Percentiles rank a stretch among this genome's conserved stretches.
Conservation (phyloP, 768 basidiomycete genomes). For the Exidia glandulosa region DNA sequence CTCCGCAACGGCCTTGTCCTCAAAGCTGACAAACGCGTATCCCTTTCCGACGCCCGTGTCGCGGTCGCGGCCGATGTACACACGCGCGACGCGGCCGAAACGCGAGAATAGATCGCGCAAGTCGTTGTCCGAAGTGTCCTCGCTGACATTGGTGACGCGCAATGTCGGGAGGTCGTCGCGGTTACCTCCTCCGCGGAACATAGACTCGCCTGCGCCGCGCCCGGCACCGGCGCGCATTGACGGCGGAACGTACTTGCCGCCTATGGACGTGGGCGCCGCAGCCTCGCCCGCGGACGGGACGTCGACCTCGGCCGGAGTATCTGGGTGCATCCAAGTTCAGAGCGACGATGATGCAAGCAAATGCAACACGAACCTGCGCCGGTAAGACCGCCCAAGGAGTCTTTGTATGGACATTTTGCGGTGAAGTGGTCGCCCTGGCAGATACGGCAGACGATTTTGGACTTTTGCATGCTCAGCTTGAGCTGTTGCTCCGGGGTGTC, state of each 20-base stretch:
- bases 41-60: conserved; percentile 94
- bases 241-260: conserved; percentile 90
- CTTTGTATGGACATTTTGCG: conserved; percentile 96
- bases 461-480: conserved; percentile 45
- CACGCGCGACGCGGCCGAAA: conserved; percentile 79
- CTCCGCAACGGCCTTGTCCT: conserved; percentile 68
- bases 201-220: conserved; percentile 67
- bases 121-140: conserved; percentile 91
- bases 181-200: conserved; percentile 47
- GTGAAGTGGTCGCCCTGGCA: conserved; percentile 98
- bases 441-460: conserved; percentile 83
- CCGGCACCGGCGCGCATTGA: conserved; percentile 64
- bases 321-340: conserved; percentile 11
- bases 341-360: neutral
- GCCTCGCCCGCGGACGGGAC: too few relatives aligned
- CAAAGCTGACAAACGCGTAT: conserved; percentile 95
- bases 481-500: conserved; percentile 52
- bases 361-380: conserved; percentile 35
- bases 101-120: conserved; percentile 79
- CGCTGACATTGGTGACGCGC: conserved; percentile 92
- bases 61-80: conserved; percentile 89
- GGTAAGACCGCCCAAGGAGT: conserved; percentile 71
- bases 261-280: conserved; percentile 22
- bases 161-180: conserved; percentile 93
- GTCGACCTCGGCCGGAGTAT: conserved; percentile 28